Percentiles rank a stretch among this genome's conserved stretches.
phyloP scores from a whole-genome alignment of 345 rosid species.

The Camelina neglecta region DNA sequence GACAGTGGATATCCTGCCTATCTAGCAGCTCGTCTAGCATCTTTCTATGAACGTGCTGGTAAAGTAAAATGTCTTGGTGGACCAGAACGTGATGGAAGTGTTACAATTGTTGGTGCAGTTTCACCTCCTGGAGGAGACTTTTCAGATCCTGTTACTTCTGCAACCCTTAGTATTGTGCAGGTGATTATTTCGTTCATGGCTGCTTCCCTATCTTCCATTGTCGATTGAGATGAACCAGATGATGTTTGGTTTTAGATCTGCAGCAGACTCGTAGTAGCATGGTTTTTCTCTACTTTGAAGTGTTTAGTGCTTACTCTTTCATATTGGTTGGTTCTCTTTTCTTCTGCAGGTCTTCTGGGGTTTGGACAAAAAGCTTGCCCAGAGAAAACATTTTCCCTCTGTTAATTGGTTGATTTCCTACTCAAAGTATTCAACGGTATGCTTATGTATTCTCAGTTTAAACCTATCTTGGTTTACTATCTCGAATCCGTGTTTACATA shows the following conservation, averaged over 20 bases:
- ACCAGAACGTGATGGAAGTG: constrained; percentile 98
- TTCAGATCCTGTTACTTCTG: constrained; percentile 99
- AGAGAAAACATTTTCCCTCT: constrained; percentile 99
- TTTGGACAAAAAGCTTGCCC: constrained; percentile 99
- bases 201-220: neutral
- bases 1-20: constrained; percentile 99
- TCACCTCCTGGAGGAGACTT: constrained; percentile 99
- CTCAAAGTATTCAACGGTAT: constrained; percentile 93
- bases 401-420: constrained; percentile 99
- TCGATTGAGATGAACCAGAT: constrained; percentile 20
- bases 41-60: constrained; percentile 99
- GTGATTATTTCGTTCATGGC: constrained; percentile 48
- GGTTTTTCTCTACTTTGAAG: neutral
- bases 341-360: constrained; percentile 97
- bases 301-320: constrained; percentile 20
- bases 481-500: neutral
- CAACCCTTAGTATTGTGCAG: constrained; percentile 99
- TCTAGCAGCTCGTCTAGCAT: constrained; percentile 97
- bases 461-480: constrained; percentile 1
- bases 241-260: constrained; percentile 18
- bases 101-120: constrained; percentile 99
- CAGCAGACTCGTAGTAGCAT: neutral
- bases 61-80: constrained; percentile 98
- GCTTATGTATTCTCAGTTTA: constrained; percentile 35
- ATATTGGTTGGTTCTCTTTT: constrained; percentile 13